phyloP scores from a whole-genome alignment of 805 yeast species.

The Starmerella apicola region DNA sequence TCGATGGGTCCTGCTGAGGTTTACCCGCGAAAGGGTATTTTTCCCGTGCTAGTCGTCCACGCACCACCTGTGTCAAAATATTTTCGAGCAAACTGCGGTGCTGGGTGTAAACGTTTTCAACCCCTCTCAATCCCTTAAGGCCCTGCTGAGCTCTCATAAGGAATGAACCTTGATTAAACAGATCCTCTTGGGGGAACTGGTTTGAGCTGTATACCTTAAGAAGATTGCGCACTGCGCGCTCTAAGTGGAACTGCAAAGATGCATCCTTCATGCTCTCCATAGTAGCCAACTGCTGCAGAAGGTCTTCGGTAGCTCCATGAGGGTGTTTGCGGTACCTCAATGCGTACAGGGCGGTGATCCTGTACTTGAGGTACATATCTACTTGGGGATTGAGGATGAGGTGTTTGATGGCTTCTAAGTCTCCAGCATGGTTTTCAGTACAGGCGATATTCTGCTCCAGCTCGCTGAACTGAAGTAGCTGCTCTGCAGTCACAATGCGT shows the following conservation, averaged over 20 bases:
- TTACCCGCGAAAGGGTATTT: constrained; percentile 35
- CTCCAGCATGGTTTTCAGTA: constrained; percentile 43
- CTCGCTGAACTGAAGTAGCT: constrained; percentile 79
- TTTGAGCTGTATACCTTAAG: constrained; percentile 28
- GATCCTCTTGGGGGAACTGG: constrained; percentile 34
- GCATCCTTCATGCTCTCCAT: constrained; percentile 18
- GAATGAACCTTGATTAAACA: constrained; percentile 29
- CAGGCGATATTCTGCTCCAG: constrained; percentile 77
- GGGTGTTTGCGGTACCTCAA: constrained; percentile 51
- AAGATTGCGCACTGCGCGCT: constrained; percentile 36
- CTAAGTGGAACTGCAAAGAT: constrained; percentile 26
- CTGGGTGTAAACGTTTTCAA: constrained; percentile 67
- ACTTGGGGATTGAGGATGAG: constrained; percentile 35
- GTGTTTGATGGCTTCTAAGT: constrained; percentile 43
- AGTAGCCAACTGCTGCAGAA: constrained; percentile 29
- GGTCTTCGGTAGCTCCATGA: constrained; percentile 32
- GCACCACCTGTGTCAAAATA: constrained; percentile 32
- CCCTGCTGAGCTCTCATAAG: constrained; percentile 33
- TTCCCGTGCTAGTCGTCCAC: constrained; percentile 31
- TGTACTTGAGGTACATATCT: constrained; percentile 48
- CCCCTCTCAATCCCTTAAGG: constrained; percentile 32
- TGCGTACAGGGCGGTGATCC: constrained; percentile 61
- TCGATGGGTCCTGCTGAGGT: constrained; percentile 27
- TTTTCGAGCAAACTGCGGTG: constrained; percentile 62
- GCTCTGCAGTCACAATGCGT: constrained; percentile 43